Percentiles rank a stretch among this genome's conserved stretches.
These are phyloP conservation scores for Nadsonia commutata DNA, from an alignment of 1,139 yeast genomes.

Conservation along the genomic window DNA sequence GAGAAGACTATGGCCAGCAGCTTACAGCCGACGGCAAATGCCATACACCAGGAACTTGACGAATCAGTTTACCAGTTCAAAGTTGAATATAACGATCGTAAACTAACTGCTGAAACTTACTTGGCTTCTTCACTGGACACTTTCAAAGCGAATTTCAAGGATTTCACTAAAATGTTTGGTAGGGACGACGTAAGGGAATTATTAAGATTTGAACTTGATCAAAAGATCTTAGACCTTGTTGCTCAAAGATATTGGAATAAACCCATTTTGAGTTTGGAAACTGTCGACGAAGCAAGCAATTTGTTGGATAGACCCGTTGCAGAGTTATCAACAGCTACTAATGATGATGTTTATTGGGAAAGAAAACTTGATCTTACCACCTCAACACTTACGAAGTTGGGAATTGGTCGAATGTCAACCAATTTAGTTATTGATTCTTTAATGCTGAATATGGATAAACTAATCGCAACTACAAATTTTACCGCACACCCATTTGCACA, in stretches of 20 bases:
- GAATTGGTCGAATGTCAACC: slow-evolving; percentile 85
- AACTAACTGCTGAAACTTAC: slow-evolving; percentile 84
- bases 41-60: slow-evolving; percentile 83
- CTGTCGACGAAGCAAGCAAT: slow-evolving; percentile 5
- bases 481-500: slow-evolving; percentile 75
- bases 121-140: slow-evolving; percentile 84
- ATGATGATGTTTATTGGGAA: slow-evolving; percentile 76
- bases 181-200: slow-evolving; percentile 69
- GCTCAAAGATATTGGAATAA: slow-evolving; percentile 91
- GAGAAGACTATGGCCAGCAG: slow-evolving; percentile 87
- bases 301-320: slow-evolving; percentile 30
- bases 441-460: slow-evolving; percentile 58
- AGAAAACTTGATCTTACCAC: slow-evolving; percentile 74
- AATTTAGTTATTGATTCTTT: slow-evolving; percentile 68
- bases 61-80: slow-evolving; percentile 87
- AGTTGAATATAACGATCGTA: slow-evolving; percentile 91
- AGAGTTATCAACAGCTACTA: slow-evolving; percentile 34
- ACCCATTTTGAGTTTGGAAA: slow-evolving; percentile 21
- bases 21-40: slow-evolving; percentile 70
- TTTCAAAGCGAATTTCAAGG: slow-evolving; percentile 75
- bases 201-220: slow-evolving; percentile 75
- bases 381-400: slow-evolving; percentile 74
- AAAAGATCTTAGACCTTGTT: slow-evolving; percentile 65
- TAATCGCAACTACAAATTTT: slow-evolving; percentile 60
- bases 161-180: slow-evolving; percentile 68